Conservation (phyloP, 768 basidiomycete species). For the Pisolithus microcarpus region DNA sequence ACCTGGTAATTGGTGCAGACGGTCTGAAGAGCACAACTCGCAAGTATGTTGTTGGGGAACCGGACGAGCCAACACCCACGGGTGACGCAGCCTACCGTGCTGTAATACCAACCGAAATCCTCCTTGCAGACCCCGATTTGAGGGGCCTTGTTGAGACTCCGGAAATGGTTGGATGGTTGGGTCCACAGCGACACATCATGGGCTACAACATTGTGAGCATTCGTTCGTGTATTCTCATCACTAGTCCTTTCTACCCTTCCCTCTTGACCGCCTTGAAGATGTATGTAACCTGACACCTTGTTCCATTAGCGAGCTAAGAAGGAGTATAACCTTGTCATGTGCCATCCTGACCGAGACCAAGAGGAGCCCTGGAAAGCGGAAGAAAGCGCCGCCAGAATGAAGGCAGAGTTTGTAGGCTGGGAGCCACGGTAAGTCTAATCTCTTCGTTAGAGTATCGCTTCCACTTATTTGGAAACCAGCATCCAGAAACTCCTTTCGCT, state of each 20-base stretch:
- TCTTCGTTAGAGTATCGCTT: not conserved
- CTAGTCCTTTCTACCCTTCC: not conserved
- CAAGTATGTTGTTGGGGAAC: slow-evolving; percentile 42
- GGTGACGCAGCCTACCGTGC: slow-evolving; percentile 62
- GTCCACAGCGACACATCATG: slow-evolving; percentile 41
- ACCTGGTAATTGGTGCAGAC: slow-evolving; percentile 45
- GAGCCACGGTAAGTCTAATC: slow-evolving; percentile 36
- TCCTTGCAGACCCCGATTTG: slow-evolving; percentile 48
- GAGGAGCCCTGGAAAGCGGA: slow-evolving; percentile 40
- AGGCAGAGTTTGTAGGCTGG: slow-evolving; percentile 39
- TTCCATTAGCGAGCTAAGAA: slow-evolving; percentile 26
- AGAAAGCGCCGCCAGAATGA: slow-evolving; percentile 41
- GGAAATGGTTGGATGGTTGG: slow-evolving; percentile 57
- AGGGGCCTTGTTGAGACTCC: slow-evolving; percentile 41
- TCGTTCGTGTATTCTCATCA: not conserved
- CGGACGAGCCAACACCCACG: slow-evolving; percentile 41
- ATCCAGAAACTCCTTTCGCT: slow-evolving; percentile 40
- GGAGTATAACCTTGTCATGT: slow-evolving; percentile 41
- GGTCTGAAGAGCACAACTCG: slow-evolving; percentile 48
- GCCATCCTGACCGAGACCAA: slow-evolving; percentile 33
- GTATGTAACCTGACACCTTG: not conserved
- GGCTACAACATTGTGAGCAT: slow-evolving; percentile 36
- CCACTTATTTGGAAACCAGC: slow-evolving; percentile 19
- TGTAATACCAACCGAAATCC: slow-evolving; percentile 36
- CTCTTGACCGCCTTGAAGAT: not conserved